Conservation (phyloP, 1,284 basidiomycete species). For the Peniophora sp. region DNA sequence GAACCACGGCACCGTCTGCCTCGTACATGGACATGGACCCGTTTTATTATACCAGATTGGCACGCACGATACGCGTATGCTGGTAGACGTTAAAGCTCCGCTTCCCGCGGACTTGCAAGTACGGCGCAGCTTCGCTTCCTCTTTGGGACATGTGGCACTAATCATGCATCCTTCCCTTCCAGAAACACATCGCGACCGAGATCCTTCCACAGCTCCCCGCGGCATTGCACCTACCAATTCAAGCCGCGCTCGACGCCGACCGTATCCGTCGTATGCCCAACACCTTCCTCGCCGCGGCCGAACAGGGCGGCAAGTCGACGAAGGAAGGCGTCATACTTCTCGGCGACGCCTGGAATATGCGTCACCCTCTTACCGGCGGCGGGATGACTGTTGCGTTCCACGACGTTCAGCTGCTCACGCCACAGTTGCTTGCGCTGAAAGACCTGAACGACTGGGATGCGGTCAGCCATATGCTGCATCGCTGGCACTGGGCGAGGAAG, state of each 20-base stretch:
- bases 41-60: constrained; percentile 88
- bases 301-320: constrained; percentile 57
- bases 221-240: constrained; percentile 55
- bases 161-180: not conserved
- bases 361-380: constrained; percentile 95
- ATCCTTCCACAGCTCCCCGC: constrained; percentile 78
- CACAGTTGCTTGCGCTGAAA: constrained; percentile 45
- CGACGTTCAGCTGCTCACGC: constrained; percentile 72
- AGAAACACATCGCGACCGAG: constrained; percentile 65
- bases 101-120: constrained; percentile 81
- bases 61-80: constrained; percentile 77
- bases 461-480: constrained; percentile 48
- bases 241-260: constrained; percentile 57
- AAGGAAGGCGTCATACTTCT: constrained; percentile 80
- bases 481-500: constrained; percentile 86
- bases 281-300: constrained; percentile 81
- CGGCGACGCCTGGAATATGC: constrained; percentile 99
- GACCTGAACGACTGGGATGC: constrained; percentile 57
- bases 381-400: constrained; percentile 93
- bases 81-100: constrained; percentile 87
- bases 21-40: constrained; percentile 68
- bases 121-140: constrained; percentile 13
- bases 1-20: constrained; percentile 82
- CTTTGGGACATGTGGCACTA: not conserved
- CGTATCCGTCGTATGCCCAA: constrained; percentile 93